Evolutionary conservation across 805 yeast genomes (phyloP).

Genomic region (Ogataea pignaliae): DNA sequence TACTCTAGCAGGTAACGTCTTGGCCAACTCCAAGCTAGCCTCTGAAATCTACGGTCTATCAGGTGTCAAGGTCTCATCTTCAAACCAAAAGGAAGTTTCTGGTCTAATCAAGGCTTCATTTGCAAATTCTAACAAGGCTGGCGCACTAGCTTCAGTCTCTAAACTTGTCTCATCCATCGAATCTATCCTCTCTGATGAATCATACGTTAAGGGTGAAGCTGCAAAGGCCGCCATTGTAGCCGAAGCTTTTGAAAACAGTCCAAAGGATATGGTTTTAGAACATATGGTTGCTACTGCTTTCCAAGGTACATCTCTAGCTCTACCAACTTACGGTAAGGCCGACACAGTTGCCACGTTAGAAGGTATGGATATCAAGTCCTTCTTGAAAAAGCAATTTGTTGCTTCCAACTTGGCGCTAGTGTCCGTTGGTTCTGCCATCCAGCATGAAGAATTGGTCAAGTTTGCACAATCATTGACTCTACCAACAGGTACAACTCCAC

Average conservation of each 20-base stretch:
- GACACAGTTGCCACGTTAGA: conserved; percentile 60
- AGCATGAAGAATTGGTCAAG: conserved; percentile 66
- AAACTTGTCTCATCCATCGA: conserved; percentile 35
- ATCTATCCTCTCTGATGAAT: conserved; percentile 36
- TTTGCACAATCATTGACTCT: conserved; percentile 51
- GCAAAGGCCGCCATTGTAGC: conserved; percentile 42
- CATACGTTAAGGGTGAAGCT: conserved; percentile 43
- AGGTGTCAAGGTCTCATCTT: conserved; percentile 55
- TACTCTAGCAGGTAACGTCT: conserved; percentile 51
- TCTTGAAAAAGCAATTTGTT: conserved; percentile 52
- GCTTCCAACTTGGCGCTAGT: conserved; percentile 66
- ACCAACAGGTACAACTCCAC: conserved; percentile 47
- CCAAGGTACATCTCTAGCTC: conserved; percentile 78
- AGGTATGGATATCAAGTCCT: conserved; percentile 51
- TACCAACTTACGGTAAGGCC: conserved; percentile 72
- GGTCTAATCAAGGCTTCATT: conserved; percentile 58
- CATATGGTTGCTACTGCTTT: conserved; percentile 80
- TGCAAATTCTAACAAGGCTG: conserved; percentile 48
- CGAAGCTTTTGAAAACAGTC: conserved; percentile 50
- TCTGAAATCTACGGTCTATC: conserved; percentile 33
- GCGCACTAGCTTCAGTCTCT: conserved; percentile 51
- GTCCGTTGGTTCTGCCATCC: conserved; percentile 56
- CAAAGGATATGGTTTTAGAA: conserved; percentile 57
- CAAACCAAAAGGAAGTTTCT: conserved; percentile 59
- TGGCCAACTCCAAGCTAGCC: conserved; percentile 34